These are phyloP conservation scores for Arthrobotrys pseudoclavata DNA, from an alignment of 2,329 filamentous ascomycete genomes.

Conservation along the genomic window DNA sequence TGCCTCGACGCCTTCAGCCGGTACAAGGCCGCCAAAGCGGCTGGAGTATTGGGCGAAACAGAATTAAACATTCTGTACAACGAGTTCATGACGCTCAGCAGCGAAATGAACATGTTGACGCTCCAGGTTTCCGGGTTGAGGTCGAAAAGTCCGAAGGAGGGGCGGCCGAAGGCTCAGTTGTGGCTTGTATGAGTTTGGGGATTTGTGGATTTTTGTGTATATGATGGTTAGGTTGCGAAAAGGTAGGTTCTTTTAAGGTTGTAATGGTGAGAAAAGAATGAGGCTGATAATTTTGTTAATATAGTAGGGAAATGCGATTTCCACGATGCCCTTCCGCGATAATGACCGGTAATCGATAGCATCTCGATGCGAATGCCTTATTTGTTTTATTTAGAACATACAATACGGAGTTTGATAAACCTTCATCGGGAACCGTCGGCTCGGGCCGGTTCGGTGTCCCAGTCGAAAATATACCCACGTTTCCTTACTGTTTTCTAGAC, in stretches of 20 bases:
- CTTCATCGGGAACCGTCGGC: background rate
- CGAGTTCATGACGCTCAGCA: conserved; percentile 54
- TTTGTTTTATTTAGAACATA: background rate
- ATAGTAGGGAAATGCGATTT: background rate
- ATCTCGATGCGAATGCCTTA: background rate
- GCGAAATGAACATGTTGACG: conserved; percentile 53
- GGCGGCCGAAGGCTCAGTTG: conserved; percentile 43
- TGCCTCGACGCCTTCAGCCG: conserved; percentile 54
- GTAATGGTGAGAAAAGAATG: background rate
- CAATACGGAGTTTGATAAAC: background rate
- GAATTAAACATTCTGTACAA: conserved; percentile 38
- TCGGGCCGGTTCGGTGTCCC: background rate
- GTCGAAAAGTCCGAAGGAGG: conserved; percentile 21
- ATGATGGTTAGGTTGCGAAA: background rate
- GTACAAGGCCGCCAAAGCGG: conserved; percentile 52
- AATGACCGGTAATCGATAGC: background rate
- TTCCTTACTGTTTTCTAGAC: background rate
- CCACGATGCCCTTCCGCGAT: background rate
- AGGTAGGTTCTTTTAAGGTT: background rate
- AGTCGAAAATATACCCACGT: background rate
- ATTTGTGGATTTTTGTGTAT: background rate
- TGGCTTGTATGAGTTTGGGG: conserved; percentile 38
- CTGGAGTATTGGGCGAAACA: conserved; percentile 16
- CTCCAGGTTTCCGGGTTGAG: conserved; percentile 44
- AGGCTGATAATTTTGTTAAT: background rate